Evolutionary conservation across 345 rosid genomes (phyloP), one percentile per base, ranked within the genome.

Genomic region (Mangifera indica): DNA sequence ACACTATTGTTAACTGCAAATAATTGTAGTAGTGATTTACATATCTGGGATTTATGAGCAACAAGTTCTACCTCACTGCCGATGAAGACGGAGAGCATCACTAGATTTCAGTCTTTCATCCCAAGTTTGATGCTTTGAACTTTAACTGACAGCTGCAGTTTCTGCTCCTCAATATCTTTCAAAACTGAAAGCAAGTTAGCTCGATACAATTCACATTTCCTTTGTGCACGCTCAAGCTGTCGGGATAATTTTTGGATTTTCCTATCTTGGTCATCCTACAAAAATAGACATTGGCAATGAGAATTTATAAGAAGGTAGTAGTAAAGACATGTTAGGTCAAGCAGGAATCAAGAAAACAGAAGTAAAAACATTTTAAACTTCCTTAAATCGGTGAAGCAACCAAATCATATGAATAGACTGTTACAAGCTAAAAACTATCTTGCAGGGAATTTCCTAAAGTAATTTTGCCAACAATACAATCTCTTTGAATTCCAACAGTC

Each of bases 161-260:
- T 84, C 73, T 87, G 84, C 53, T 82, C 84, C 60, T 87, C 85
- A 53, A 87, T 76, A 59, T 83, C 88, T 72, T 83, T 84, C 64
- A 87, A 77, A 10, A 87, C 77, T 29, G 87, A 81, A 64, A 83
- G 79, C 76, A 87, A 72, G 76, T 84, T 87, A n/a, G 83, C 78
- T 67, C 84, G 74, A 69, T 83, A 84, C 25, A 79, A 82, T 78
- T 81, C 86, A 69, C 88, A 80, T 77, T 78, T 83, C 67, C 78
- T 64, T 32, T 60, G 71, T 25, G 87, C 84, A 40, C 74, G 77
- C 71, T 84, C 87, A 48, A 87, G 76, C 70, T 87, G 63, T 22
- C 71, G 53, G n/a, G 77, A 49, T 26, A 84, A 80, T 76, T 83
- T 70, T 25, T 73, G 67, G 42, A 87, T 83, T 76, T 80, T 83